Percentiles rank a stretch among this genome's conserved stretches.
These are phyloP conservation scores for Begonia masoniana DNA, from an alignment of 306 rosid species.

Conservation along the genomic window DNA sequence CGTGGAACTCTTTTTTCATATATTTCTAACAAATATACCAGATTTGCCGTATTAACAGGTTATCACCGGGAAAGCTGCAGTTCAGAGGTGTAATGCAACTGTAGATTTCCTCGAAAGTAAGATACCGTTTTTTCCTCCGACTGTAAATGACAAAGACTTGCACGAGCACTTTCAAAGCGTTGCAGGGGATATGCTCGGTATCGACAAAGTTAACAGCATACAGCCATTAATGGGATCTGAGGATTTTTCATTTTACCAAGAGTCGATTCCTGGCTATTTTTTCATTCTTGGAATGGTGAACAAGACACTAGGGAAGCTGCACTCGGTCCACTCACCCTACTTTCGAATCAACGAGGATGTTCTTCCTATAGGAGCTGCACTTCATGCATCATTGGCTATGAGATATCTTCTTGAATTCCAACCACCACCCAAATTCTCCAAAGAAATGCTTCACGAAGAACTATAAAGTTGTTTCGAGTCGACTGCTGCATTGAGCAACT, in stretches of 20 bases:
- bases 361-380: slow-evolving; percentile 72
- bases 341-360: slow-evolving; percentile 54
- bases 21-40: not conserved
- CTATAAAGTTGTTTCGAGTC: slow-evolving; percentile 15
- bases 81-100: slow-evolving; percentile 76
- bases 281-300: slow-evolving; percentile 56
- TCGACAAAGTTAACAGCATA: slow-evolving; percentile 28
- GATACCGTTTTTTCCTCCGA: slow-evolving; percentile 36
- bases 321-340: slow-evolving; percentile 40
- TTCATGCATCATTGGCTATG: slow-evolving; percentile 73
- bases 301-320: slow-evolving; percentile 14
- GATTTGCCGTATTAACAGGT: slow-evolving; percentile 23
- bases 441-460: slow-evolving; percentile 32
- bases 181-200: slow-evolving; percentile 52
- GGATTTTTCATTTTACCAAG: slow-evolving; percentile 77
- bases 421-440: slow-evolving; percentile 10
- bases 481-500: too few species aligned
- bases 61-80: slow-evolving; percentile 68
- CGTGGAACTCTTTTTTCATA: not conserved
- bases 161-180: slow-evolving; percentile 40
- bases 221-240: slow-evolving; percentile 52
- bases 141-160: slow-evolving; percentile 43
- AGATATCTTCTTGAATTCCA: slow-evolving; percentile 39
- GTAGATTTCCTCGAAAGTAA: slow-evolving; percentile 33
- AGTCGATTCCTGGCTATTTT: slow-evolving; percentile 58